phyloP scores from a whole-genome alignment of 2,329 filamentous ascomycete genomes.

The Myotisia sp. region DNA sequence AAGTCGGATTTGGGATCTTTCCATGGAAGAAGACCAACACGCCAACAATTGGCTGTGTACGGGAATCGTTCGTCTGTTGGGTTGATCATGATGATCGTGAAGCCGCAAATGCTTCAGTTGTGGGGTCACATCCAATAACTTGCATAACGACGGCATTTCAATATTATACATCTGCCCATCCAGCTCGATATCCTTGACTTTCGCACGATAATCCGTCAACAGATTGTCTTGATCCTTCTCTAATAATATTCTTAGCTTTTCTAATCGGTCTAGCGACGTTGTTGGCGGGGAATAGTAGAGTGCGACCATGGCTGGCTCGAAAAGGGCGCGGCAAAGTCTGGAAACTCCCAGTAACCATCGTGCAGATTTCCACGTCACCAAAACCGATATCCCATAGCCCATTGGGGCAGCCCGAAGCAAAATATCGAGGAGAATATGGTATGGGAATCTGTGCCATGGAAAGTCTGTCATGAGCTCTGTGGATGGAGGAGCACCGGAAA shows the following conservation, averaged over 20 bases:
- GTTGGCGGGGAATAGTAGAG: conserved; percentile 59
- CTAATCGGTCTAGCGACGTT: conserved; percentile 35
- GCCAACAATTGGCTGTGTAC: conserved; percentile 6
- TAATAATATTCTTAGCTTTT: conserved; percentile 40
- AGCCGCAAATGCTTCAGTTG: conserved; percentile 57
- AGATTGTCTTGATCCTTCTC: conserved; percentile 38
- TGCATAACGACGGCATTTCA: conserved; percentile 36
- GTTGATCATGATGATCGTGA: conserved; percentile 38
- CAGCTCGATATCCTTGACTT: conserved; percentile 55
- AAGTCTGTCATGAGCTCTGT: conserved; percentile 31
- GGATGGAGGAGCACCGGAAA: conserved; percentile 8
- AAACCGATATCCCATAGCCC: conserved; percentile 33
- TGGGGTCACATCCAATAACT: conserved; percentile 50
- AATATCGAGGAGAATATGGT: conserved; percentile 54
- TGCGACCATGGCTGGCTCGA: conserved; percentile 57
- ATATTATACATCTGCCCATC: conserved; percentile 46
- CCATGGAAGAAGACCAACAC: conserved; percentile 49
- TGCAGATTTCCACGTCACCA: conserved; percentile 24
- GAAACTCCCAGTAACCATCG: conserved; percentile 53
- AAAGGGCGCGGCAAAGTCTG: conserved; percentile 48
- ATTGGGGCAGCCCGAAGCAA: conserved; percentile 49
- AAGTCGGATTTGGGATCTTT: conserved; percentile 33
- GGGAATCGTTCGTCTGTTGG: background rate
- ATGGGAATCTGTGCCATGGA: conserved; percentile 49
- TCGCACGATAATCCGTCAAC: conserved; percentile 51